Base-by-base conservation (phyloP, 345 rosid genomes). In the Rhodamnia rubescens region DNA sequence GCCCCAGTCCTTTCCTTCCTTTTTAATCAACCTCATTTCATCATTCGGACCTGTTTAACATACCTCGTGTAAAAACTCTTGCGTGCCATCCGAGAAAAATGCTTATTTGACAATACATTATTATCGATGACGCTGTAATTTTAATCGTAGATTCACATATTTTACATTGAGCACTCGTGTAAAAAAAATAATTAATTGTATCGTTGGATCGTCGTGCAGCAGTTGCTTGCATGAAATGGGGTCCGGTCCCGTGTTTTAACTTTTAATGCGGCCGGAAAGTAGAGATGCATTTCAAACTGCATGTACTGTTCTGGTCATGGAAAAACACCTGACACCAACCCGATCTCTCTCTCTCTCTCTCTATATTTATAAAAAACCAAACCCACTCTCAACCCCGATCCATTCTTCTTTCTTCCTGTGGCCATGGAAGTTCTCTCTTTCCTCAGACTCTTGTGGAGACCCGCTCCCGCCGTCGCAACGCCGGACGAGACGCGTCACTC, bases 371-470 rank as follows among this genome's bases (percentile, higher is more conserved):
- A 69, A 69, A 24, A 69, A 69, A 24, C 55, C 64, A 21, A 58
- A 2, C 26, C 57, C 80, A 6, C 82, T 11, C 27, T 59, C 52
- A 1, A 29, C 11, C 50, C 6, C 16, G 12, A 7, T 50, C 12
- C 74, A 4, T 11, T 26, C 47, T 27, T 18, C 44, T 3, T 50
- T 5, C 56, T 52, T 36, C 26, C 81, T 52, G 58, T 53, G 27
- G 42, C 27, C 82, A 86, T 86, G 88, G 88, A 86, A 42, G 83
- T 83, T 74, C 85, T 86, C 4, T 44, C 44, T 52, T 86, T 86
- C 57, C 83, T 86, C 42, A 74, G 74, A 55, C 83, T 74, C 82
- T 32, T 86, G 47, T 83, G 88, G 85, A 53, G 53, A 52, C 83
- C 88, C 56, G 42, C 85, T 5, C 1, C 84, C 84, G 1, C 40